Evolutionary conservation across 768 basidiomycete genomes (phyloP).

Genomic region (Leccinellum albellum): DNA sequence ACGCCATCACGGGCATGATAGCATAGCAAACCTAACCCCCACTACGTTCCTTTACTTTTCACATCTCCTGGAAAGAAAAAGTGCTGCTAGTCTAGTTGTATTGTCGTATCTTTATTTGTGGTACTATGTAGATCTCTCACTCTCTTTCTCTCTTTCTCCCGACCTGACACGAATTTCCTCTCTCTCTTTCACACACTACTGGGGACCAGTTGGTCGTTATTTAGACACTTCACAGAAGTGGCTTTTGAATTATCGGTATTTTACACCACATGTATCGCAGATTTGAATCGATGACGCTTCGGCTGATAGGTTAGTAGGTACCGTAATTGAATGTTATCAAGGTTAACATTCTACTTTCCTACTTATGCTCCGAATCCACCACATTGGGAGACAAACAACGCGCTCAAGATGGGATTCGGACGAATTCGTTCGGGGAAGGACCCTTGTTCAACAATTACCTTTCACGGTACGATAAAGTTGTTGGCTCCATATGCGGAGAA

Average conservation of each 20-base stretch:
- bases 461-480: background rate
- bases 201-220: background rate
- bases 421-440: no score
- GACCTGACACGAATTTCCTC: no score
- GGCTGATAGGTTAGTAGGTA: background rate
- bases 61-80: no score
- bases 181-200: no score
- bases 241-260: no score
- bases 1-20: no score
- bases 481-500: no score
- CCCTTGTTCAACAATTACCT: background rate
- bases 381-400: background rate
- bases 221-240: background rate
- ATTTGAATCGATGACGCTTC: background rate
- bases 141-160: background rate
- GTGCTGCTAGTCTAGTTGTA: background rate
- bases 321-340: background rate
- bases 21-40: no score
- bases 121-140: background rate
- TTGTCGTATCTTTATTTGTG: background rate
- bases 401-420: background rate
- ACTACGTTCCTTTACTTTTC: no score
- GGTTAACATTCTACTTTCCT: background rate
- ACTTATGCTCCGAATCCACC: background rate
- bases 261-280: background rate